phyloP scores from a whole-genome alignment of 1,284 basidiomycete species.

The Ganoderma sp. region DNA sequence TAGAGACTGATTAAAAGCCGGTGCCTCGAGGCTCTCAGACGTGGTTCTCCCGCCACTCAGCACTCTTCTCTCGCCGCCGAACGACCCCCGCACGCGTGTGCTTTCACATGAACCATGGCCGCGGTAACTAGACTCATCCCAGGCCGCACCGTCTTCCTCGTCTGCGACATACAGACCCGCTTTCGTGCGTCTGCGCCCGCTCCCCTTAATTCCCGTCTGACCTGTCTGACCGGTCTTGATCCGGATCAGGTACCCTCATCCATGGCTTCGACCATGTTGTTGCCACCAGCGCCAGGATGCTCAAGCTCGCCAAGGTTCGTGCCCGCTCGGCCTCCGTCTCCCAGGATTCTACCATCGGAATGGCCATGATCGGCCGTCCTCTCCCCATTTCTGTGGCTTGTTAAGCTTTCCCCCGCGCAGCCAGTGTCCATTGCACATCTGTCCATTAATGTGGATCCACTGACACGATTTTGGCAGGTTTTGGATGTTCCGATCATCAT shows the following conservation, averaged over 20 bases:
- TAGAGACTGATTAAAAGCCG: constrained; percentile 1
- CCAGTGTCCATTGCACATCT: not conserved
- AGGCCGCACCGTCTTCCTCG: constrained; percentile 65
- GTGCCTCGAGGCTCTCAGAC: constrained; percentile 13
- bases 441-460: not conserved
- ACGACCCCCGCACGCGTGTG: constrained; percentile 2
- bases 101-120: constrained; percentile 30
- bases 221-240: constrained; percentile 2
- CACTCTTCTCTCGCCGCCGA: not conserved
- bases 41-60: not conserved
- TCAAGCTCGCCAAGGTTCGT: constrained; percentile 75
- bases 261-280: constrained; percentile 76
- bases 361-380: not conserved
- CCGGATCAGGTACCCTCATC: constrained; percentile 55
- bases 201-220: constrained; percentile 1
- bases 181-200: constrained; percentile 63
- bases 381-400: not conserved
- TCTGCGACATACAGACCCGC: constrained; percentile 81
- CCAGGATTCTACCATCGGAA: not conserved
- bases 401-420: not conserved
- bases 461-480: constrained; percentile 46
- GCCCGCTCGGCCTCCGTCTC: not conserved
- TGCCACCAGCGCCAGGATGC: constrained; percentile 72
- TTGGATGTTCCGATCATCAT: constrained; percentile 74
- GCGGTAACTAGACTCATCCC: constrained; percentile 50